Conservation (phyloP, 108 stramenopile species). For the Cyclotella atomus region DNA sequence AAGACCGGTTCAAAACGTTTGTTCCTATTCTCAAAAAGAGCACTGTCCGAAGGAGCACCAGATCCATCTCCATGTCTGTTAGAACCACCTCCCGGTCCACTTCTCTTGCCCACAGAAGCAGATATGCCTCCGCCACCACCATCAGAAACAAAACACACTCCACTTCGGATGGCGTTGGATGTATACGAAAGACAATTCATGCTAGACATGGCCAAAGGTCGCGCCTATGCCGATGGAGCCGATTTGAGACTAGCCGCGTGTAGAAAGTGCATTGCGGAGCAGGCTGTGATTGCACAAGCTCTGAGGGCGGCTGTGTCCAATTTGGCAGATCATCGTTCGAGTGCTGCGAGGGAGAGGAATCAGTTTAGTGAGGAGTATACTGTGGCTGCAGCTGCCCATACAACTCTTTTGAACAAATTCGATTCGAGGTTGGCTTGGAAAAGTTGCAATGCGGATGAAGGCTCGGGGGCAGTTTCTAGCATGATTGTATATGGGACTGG, state of each 20-base stretch:
- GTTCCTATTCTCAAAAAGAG: constrained; percentile 82
- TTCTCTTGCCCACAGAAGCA: constrained; percentile 16
- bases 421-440: constrained; percentile 41
- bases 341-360: constrained; percentile 64
- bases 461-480: constrained; percentile 1
- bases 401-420: constrained; percentile 61
- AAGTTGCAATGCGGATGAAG: not conserved
- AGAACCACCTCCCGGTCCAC: constrained; percentile 66
- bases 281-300: constrained; percentile 81
- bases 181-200: constrained; percentile 83
- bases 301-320: constrained; percentile 87
- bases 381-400: constrained; percentile 54
- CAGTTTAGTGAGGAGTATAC: constrained; percentile 70
- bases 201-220: constrained; percentile 72
- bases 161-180: constrained; percentile 75
- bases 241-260: constrained; percentile 73
- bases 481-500: constrained; percentile 12
- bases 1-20: constrained; percentile 76
- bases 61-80: constrained; percentile 70
- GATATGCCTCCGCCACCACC: constrained; percentile 61
- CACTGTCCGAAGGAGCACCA: constrained; percentile 73
- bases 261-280: constrained; percentile 76
- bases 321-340: constrained; percentile 79
- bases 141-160: constrained; percentile 45
- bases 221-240: constrained; percentile 77